Base-by-base conservation (phyloP, 805 yeast genomes). In the Starmerella stigmatis region DNA sequence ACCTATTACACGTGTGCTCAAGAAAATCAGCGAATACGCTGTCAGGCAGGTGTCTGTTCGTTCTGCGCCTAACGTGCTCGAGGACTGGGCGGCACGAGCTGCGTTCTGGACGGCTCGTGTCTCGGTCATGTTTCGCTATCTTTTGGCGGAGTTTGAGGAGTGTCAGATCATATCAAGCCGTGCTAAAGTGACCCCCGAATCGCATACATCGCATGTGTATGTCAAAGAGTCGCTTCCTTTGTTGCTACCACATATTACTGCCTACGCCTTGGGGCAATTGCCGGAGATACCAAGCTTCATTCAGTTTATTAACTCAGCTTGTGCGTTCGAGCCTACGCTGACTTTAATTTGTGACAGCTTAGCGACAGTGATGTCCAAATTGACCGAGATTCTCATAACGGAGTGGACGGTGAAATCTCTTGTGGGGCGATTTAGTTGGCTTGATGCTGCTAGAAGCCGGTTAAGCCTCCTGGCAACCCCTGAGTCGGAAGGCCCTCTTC, bases 61-160 rank as follows among this genome's bases (percentile, higher is more conserved):
- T 3, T 30, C 19, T 7, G 29, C 22, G 12, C 22, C 21, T 5
- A 36, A 36, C 16, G 10, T 36, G 13, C 29, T 36, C 8, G 40
- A 36, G 15, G 40, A 36, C 22, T 36, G 40, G 40, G 40, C 40
- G 7, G 21, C 40, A n/a, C 21, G 40, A n/a, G 29, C 30, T 2
- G 15, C 4, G 11, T 23, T 7, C 8, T 36, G 40, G 40, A 36
- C 30, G 9, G 21, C 30, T n/a, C 30, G 28, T 2, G 11, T 36
- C 6, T 15, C 21, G n/a, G 30, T 21, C 4, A n/a, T 25, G 8
- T 36, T 36, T 17, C 7, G 5, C n/a, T 15, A 23, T 15, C 12
- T 36, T 5, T 13, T 36, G 12, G 22, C n/a, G 4, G 30, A 10
- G 9, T 26, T 19, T 13, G 25, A 34, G 3, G n/a, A n/a, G n/a